Base-by-base conservation (phyloP, 2,329 filamentous ascomycete species). In the Fusarium concolor region DNA sequence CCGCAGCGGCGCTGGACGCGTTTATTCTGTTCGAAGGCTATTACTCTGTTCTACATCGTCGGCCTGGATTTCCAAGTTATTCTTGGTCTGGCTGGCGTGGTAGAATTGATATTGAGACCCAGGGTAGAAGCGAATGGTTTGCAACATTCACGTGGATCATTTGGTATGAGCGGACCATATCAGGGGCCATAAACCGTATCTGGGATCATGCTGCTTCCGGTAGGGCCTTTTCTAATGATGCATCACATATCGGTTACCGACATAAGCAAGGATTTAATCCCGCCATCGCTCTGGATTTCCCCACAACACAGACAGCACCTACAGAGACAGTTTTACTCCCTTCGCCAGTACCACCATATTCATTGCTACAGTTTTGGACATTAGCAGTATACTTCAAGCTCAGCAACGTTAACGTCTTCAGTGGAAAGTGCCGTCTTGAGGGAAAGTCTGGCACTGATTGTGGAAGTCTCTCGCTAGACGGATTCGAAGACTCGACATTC, bases 61-160 rank as follows among this genome's bases (percentile, higher is more conserved):
- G 62, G 6, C 31, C 45, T 5, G 62, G 42, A 5, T 68, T 68
- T 37, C 50, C 62, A 7, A 68, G 65, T n/a, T 68, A 59, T 44
- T 68, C 65, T 10, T 68, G 65, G 65, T 58, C 55, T 10, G 65
- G 65, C 15, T 68, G 65, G 62, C 54, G 49, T 5, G 60, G 55
- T 8, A 12, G 29, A 6, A 59, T 63, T 14, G 7, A 15, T 35
- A 35, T 14, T 15, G 31, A 35, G 6, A 35, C 31, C 12, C 31
- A n/a, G n/a, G n/a, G n/a, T n/a, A n/a, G n/a, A n/a, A n/a, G n/a
- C n/a, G n/a, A n/a, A n/a, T n/a, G 6, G 31, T 35, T 35, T 35
- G 8, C 10, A 15, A 4, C 12, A 35, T 35, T 7, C 10, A 35
- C 10, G 17, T 35, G 31, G 31, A 35, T 35, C 31, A 35, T 15